Base-by-base conservation (phyloP, 139 green algal species). In the Chlorella sp. region DNA sequence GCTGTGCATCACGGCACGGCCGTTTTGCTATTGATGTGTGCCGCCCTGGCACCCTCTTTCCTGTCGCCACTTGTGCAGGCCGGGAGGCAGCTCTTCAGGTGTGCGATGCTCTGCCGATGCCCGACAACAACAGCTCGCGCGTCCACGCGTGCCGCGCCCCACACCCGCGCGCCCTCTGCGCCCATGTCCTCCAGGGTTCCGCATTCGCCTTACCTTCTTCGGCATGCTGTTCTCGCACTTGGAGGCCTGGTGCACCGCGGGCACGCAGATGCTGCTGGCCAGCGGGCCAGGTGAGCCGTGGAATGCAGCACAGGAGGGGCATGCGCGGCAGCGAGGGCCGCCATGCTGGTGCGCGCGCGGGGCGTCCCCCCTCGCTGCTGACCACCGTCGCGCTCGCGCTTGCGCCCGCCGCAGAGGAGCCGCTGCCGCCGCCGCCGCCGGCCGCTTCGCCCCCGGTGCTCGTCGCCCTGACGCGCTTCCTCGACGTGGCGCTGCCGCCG, bases 131-230 rank as follows among this genome's bases (percentile, higher is more conserved):
- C 58, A 69, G 71, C 71, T 60, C 41, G 12, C 38, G 29, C 6
- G 56, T 46, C 3, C 40, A 64, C 15, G 36, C 15, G 11, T 25
- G 42, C 31, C 56, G 45, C 14, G 58, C 2, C 0, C 0, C 50
- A 23, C 6, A n/a, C 7, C 17, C 21, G 4, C 36, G 41, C 56
- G 21, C 35, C 35, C 43, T 12, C 19, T 68, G 56, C 42, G 12
- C 1, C 46, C 46, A 55, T n/a, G n/a, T n/a, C n/a, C n/a, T n/a
- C n/a, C n/a, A n/a, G n/a, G 35, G 23, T 79, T 27, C 73, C 73
- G 73, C n/a, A 36, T 79, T 27, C 62, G 58, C 7, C 64, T 79
- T 1, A 73, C 79, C n/a, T 81, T 81, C 35, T 84, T 84, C 43
- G 73, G 70, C 35, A 73, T 53, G 40, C 42, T 84, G 5, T 76